phyloP scores from a whole-genome alignment of 306 rosid species.

The Lathyrus sativus region DNA sequence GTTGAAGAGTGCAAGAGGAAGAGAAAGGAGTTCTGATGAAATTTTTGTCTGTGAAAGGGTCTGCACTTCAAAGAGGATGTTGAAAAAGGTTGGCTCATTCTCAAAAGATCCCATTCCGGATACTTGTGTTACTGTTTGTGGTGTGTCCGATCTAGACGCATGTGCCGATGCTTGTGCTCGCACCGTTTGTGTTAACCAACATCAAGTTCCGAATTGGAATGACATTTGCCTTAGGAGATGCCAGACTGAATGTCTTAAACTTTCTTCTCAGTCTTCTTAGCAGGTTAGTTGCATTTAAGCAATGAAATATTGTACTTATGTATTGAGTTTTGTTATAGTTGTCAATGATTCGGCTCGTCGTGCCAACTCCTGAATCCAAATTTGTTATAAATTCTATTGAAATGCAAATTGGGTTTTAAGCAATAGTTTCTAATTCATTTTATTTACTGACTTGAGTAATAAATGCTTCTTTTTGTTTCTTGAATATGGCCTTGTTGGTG shows the following conservation, averaged over 20 bases:
- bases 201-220: conserved; percentile 93
- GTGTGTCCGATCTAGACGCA: conserved; percentile 88
- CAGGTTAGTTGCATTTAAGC: conserved; percentile 27
- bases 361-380: conserved; percentile 28
- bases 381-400: conserved; percentile 23
- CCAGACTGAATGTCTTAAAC: conserved; percentile 92
- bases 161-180: conserved; percentile 96
- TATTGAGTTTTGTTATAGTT: conserved; percentile 23
- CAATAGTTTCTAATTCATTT: conserved; percentile 1
- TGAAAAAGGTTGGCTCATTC: conserved; percentile 82
- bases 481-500: background rate
- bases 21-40: conserved; percentile 85
- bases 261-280: conserved; percentile 69
- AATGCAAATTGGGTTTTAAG: conserved; percentile 24
- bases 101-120: conserved; percentile 96
- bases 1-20: conserved; percentile 71
- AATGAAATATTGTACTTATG: conserved; percentile 19
- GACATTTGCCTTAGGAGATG: conserved; percentile 87
- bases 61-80: conserved; percentile 88
- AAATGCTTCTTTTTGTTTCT: conserved; percentile 22
- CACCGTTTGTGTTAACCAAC: conserved; percentile 93
- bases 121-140: conserved; percentile 93
- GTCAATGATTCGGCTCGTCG: conserved; percentile 22
- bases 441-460: background rate
- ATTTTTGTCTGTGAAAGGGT: conserved; percentile 92